Conservation (phyloP, 2,329 filamentous ascomycete species). For the Diatrype stigma region DNA sequence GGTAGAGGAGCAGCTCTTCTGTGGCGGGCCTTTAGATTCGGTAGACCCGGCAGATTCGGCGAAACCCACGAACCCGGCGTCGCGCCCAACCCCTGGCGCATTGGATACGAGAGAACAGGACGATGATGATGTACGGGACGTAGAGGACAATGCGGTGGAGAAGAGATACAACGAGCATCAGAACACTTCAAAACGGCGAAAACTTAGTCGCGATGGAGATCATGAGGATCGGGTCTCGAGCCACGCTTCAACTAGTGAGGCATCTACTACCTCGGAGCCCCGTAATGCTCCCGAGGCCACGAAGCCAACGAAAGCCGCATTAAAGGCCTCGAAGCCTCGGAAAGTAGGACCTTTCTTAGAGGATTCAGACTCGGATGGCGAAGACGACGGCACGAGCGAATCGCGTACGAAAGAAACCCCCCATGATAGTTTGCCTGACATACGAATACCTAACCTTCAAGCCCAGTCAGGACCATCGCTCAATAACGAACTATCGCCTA, state of each 20-base stretch:
- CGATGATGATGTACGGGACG: constrained; percentile 31
- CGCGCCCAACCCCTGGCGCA: constrained; percentile 22
- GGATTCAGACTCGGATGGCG: constrained; percentile 67
- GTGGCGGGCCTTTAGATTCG: constrained; percentile 28
- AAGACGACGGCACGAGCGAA: constrained; percentile 30
- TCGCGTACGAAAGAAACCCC: constrained; percentile 3
- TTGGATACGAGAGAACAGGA: constrained; percentile 16
- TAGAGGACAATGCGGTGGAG: constrained; percentile 25
- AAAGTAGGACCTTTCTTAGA: constrained; percentile 61
- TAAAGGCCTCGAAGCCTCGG: constrained; percentile 24
- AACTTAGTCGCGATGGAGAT: constrained; percentile 27
- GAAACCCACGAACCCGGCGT: constrained; percentile 1
- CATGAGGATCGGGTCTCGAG: constrained; percentile 1
- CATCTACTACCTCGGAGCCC: neutral
- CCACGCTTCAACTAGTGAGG: neutral
- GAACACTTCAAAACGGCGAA: constrained; percentile 36
- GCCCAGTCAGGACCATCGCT: constrained; percentile 8
- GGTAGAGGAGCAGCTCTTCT: constrained; percentile 57
- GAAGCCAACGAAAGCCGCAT: constrained; percentile 10
- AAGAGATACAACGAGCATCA: constrained; percentile 23
- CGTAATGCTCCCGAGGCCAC: constrained; percentile 6
- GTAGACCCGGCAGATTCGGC: constrained; percentile 19
- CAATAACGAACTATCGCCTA: constrained; percentile 15
- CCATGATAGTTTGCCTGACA: neutral
- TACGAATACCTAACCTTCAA: constrained; percentile 1